Base-by-base conservation (phyloP, 2,329 filamentous ascomycete species). In the Xylaria polymorpha region DNA sequence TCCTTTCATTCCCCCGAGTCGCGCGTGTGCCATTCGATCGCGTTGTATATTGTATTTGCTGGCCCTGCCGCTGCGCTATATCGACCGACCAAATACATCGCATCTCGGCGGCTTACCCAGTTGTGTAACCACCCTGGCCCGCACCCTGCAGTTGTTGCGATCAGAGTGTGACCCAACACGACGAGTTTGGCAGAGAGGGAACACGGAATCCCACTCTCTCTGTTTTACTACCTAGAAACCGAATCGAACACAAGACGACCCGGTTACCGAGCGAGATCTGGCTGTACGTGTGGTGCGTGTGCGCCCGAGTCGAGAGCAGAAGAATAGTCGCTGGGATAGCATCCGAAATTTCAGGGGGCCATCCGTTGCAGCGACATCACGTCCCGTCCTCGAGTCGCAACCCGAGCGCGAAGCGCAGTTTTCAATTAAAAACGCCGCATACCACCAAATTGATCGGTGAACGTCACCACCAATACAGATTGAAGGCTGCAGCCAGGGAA, bases 61-160 rank as follows among this genome's bases (percentile, higher is more conserved):
- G 67, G 72, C 67, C 70, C 68, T 67, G 65, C 50, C 65, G 70
- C 69, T 68, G 67, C 61, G 68, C 56, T 71, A 69, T 66, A 70
- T 67, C 72, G 64, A 72, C 59, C 71, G 66, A 70, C 64, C 67
- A 72, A 63, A 73, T 66, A 72, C 66, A 69, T 61, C 66, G 37
- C 67, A 73, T 73, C 72, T 69, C 69, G 62, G 73, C 72, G 57
- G 72, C 71, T 75, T 71, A 71, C 53, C 57, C 64, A 68, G 61
- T 48, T 55, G 71, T 72, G 71, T 71, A 71, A 73, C 71, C 18
- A 59, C 62, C 60, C 60, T 64, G 41, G 32, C 62, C 44, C 68
- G 62, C 64, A 63, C 58, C 60, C 66, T 71, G 66, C 71, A 71
- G 66, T 67, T 39, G 61, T 61, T 59, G 62, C 64, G 18, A 60